Evolutionary conservation across 345 rosid genomes (phyloP), one percentile per base, ranked within the genome.

Genomic region (Lepidium sativum): DNA sequence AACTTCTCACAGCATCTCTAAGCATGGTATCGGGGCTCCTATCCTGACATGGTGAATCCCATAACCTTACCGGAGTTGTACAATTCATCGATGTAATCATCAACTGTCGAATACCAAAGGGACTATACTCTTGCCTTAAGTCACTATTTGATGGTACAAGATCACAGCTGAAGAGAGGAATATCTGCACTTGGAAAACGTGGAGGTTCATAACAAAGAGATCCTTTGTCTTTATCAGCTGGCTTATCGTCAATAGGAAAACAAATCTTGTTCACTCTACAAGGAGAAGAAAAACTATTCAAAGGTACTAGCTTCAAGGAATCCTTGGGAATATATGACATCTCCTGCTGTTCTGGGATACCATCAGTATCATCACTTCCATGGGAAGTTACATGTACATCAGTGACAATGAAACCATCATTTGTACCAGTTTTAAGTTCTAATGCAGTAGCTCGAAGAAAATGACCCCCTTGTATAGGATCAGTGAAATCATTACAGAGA

Each of bases 141-240:
- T 90, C 91, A 60, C 80, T 77, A 51, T 84, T 81, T 71, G 96
- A 78, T 63, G 83, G 86, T 78, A 84, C 72, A 72, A 94, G 97
- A 75, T 94, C 99, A 78, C 99, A 90, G 78, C 96, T 94, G 67
- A 90, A 81, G 72, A 90, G 91, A 3, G 99, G 99, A 62, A 94
- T 74, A 55, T 94, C 99, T 79, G 90, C 77, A 77, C 95, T 79
- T 58, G 97, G 92, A 75, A 90, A 94, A 56, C 99, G 89, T 57
- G 99, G 99, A 79, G 99, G 99, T 75, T 94, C 97, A 57, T 94
- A 94, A 65, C 88, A 94, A 32, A 94, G 85, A 66, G 89, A 68
- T 63, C 97, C 96, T 57, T 79, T 59, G 72, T 81, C 83, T 56
- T 77, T 75, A 63, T 76, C 82, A 57, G 79, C 77, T 63, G 67